Conservation (phyloP, 176 grass and related monocot genomes). For the Thalia dealbata region DNA sequence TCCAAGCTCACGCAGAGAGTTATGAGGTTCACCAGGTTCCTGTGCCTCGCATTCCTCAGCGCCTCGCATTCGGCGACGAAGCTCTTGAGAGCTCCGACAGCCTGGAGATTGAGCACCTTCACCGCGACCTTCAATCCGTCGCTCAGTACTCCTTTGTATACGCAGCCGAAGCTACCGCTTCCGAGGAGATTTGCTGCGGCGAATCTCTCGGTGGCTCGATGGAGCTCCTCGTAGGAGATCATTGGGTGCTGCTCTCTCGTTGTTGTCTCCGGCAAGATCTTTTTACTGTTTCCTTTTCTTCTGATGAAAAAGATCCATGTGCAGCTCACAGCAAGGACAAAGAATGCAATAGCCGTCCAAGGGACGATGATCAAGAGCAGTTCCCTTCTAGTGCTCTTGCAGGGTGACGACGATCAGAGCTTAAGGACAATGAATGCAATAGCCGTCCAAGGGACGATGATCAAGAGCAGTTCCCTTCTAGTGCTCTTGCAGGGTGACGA, state of each 20-base stretch:
- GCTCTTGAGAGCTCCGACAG: conserved; percentile 30
- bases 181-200: conserved; percentile 20
- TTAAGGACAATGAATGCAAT: neutral
- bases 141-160: conserved; percentile 18
- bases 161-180: conserved; percentile 28
- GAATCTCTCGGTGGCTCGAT: conserved; percentile 26
- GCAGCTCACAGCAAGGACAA: neutral
- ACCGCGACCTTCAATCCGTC: conserved; percentile 26
- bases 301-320: neutral
- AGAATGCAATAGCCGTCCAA: neutral
- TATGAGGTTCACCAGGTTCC: conserved; percentile 35
- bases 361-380: neutral
- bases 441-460: neutral
- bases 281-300: neutral
- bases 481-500: neutral
- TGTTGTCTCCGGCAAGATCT: neutral
- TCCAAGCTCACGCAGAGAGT: conserved; percentile 33
- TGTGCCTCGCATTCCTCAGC: conserved; percentile 32
- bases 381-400: neutral
- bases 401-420: conserved; percentile 17
- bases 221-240: conserved; percentile 37
- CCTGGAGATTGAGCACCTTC: conserved; percentile 31
- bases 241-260: conserved; percentile 14
- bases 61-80: conserved; percentile 31
- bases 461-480: neutral